Conservation (phyloP, 257 asterid genomes). For the Ophiorrhiza pumila region DNA sequence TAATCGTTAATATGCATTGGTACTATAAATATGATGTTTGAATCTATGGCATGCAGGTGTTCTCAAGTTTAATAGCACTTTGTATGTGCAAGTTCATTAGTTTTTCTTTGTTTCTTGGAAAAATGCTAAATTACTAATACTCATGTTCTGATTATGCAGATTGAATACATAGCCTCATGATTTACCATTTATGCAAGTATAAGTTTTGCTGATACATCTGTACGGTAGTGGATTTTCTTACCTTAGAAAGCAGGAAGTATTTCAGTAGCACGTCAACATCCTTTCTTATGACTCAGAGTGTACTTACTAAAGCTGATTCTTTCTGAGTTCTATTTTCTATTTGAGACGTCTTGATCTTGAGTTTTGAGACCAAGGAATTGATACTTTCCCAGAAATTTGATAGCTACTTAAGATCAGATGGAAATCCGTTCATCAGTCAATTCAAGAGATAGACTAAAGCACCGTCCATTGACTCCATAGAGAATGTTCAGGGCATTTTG, state of each 20-base stretch:
- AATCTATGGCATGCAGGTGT: too few relatives aligned
- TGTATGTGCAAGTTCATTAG: too few relatives aligned
- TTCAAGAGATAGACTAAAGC: conserved; percentile 41
- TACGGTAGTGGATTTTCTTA: not conserved
- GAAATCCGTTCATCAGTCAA: conserved; percentile 28
- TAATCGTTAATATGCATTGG: not conserved
- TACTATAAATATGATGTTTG: too few relatives aligned
- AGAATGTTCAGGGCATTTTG: conserved; percentile 51
- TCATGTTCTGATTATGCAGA: too few relatives aligned
- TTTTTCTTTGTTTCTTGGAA: too few relatives aligned
- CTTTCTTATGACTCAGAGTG: not conserved
- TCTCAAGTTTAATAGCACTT: too few relatives aligned
- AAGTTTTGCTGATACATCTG: not conserved
- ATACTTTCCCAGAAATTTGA: too few relatives aligned
- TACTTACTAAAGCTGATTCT: not conserved
- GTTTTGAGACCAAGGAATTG: not conserved
- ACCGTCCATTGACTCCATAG: conserved; percentile 46
- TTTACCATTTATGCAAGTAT: not conserved
- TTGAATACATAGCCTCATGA: not conserved
- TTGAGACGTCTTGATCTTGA: not conserved
- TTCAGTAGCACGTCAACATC: not conserved
- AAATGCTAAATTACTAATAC: too few relatives aligned
- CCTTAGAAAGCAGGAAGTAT: not conserved
- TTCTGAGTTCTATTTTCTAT: not conserved
- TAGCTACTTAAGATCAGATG: conserved; percentile 23